Percentiles rank a stretch among this genome's conserved stretches.
These are phyloP conservation scores for Coleophoma eucalyptorum DNA, from an alignment of 2,329 filamentous ascomycete genomes.

Conservation along the genomic window DNA sequence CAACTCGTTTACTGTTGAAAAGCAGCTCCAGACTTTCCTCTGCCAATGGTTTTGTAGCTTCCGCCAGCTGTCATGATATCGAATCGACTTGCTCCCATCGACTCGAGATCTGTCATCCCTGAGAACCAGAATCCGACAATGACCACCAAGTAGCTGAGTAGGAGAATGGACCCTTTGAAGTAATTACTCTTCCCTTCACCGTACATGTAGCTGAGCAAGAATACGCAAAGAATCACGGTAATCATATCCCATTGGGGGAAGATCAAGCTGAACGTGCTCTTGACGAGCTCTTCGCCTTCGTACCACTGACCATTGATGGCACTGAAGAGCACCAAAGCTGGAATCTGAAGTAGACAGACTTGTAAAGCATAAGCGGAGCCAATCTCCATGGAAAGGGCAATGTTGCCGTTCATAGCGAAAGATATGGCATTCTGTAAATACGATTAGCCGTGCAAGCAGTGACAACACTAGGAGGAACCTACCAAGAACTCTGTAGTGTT, in stretches of 20 bases:
- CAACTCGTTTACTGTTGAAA: slow-evolving; percentile 21
- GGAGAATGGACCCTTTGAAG: slow-evolving; percentile 95
- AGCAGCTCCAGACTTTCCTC: slow-evolving; percentile 21
- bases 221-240: slow-evolving; percentile 91
- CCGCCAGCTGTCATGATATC: slow-evolving; percentile 27
- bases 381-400: slow-evolving; percentile 98
- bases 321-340: slow-evolving; percentile 87
- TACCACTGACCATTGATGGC: slow-evolving; percentile 64
- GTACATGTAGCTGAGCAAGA: slow-evolving; percentile 95
- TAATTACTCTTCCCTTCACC: slow-evolving; percentile 99
- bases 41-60: slow-evolving; percentile 27
- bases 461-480: slow-evolving; percentile 30
- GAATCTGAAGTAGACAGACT: slow-evolving; percentile 92
- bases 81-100: slow-evolving; percentile 26
- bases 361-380: slow-evolving; percentile 95
- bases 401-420: slow-evolving; percentile 99
- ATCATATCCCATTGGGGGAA: slow-evolving; percentile 99
- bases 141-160: slow-evolving; percentile 90
- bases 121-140: slow-evolving; percentile 89
- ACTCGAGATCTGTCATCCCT: slow-evolving; percentile 35
- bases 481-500: slow-evolving; percentile 98
- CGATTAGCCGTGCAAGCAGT: slow-evolving; percentile 14
- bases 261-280: slow-evolving; percentile 78
- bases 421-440: slow-evolving; percentile 81
- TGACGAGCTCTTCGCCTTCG: slow-evolving; percentile 45